phyloP scores from a whole-genome alignment of 148 eudicot species.

The Fagopyrum homotropicum region DNA sequence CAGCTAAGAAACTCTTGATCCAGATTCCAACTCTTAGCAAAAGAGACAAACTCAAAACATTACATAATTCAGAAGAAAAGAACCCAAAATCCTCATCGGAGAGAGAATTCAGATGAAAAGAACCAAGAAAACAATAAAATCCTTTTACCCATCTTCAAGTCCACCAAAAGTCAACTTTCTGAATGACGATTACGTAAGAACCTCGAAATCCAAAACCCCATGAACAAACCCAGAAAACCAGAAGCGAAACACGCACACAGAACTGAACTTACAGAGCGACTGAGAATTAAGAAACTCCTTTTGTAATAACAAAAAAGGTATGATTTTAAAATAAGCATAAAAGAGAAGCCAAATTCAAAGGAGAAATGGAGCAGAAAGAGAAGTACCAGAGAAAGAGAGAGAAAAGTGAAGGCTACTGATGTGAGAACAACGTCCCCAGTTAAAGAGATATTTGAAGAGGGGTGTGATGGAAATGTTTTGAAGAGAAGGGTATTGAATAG shows the following conservation, averaged over 20 bases:
- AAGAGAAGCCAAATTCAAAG: constrained; percentile 1
- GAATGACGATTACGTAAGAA: not conserved
- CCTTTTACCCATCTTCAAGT: not conserved
- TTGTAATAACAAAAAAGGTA: not conserved
- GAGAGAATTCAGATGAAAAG: not conserved
- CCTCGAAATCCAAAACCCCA: not conserved
- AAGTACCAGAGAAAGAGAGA: constrained; percentile 7
- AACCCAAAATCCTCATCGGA: not conserved
- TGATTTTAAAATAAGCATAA: not conserved
- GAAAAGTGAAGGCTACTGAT: constrained; percentile 2
- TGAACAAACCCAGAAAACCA: not conserved
- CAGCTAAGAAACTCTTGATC: not conserved
- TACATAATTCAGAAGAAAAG: not conserved
- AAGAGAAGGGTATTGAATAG: not conserved
- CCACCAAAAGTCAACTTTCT: constrained; percentile 8
- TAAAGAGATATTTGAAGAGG: constrained; percentile 1
- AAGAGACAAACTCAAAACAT: not conserved
- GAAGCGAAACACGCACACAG: not conserved
- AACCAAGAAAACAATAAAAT: not conserved
- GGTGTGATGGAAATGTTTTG: not conserved
- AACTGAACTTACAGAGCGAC: not conserved
- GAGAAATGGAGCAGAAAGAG: not conserved
- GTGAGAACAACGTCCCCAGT: not conserved
- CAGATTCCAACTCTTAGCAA: not conserved
- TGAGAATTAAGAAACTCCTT: not conserved